These are phyloP conservation scores for Petunia axillaris DNA, from an alignment of 257 asterid species.

Conservation along the genomic window DNA sequence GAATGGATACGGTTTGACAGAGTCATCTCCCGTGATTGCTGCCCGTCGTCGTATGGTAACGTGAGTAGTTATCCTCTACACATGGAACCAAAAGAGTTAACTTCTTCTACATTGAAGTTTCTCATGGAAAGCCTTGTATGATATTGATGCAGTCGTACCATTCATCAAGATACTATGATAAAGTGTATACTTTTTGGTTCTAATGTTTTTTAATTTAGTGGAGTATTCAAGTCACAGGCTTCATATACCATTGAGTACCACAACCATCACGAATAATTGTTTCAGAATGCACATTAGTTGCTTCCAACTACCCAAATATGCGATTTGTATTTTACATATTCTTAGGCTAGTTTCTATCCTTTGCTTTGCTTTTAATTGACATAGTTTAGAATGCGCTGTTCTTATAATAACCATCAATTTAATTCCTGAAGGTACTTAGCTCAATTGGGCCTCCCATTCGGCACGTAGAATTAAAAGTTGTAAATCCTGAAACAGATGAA, in stretches of 20 bases:
- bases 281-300: slow-evolving; percentile 12
- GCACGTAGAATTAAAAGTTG: slow-evolving; percentile 69
- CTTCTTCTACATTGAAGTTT: background rate
- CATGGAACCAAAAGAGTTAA: background rate
- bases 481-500: slow-evolving; percentile 74
- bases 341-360: background rate
- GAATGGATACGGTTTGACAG: slow-evolving; percentile 97
- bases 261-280: background rate
- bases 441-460: slow-evolving; percentile 81
- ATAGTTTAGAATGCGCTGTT: slow-evolving; percentile 29
- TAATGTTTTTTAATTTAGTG: background rate
- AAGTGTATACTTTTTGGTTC: too few relatives aligned
- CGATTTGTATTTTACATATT: background rate
- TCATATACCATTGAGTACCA: background rate
- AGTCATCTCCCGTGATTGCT: slow-evolving; percentile 90
- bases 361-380: slow-evolving; percentile 11
- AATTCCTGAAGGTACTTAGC: slow-evolving; percentile 76
- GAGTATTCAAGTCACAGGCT: background rate
- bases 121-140: background rate
- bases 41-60: slow-evolving; percentile 69
- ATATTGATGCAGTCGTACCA: background rate
- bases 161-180: background rate
- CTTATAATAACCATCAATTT: slow-evolving; percentile 36
- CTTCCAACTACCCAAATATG: background rate
- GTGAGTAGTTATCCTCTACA: slow-evolving; percentile 47